These are phyloP conservation scores for Penicillium egyptiacum DNA, from an alignment of 495 filamentous ascomycete genomes.

Conservation along the genomic window DNA sequence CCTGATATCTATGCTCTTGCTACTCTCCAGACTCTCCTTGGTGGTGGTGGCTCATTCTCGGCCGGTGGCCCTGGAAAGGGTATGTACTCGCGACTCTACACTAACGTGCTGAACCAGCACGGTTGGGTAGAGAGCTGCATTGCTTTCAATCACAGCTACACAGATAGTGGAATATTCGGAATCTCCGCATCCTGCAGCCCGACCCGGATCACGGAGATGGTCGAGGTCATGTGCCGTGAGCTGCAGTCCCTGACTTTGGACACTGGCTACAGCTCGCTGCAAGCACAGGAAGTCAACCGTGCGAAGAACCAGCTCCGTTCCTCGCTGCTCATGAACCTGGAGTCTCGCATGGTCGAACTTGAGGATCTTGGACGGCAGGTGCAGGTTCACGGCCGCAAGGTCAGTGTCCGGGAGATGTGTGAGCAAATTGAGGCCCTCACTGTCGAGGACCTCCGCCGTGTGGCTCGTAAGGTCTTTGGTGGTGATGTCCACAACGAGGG, in stretches of 20 bases:
- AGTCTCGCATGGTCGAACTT: conserved; percentile 96
- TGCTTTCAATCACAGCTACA: conserved; percentile 96
- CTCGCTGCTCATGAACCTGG: conserved; percentile 94
- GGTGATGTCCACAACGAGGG: conserved; percentile 76
- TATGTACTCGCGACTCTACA: conserved; percentile 97
- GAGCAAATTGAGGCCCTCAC: conserved; percentile 77
- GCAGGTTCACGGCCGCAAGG: conserved; percentile 89
- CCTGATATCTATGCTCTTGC: conserved; percentile 95
- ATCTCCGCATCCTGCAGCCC: conserved; percentile 86
- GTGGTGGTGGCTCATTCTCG: conserved; percentile 95
- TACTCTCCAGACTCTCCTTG: conserved; percentile 93
- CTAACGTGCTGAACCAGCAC: conserved; percentile 95
- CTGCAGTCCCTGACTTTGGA: conserved; percentile 74
- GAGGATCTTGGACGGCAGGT: conserved; percentile 96
- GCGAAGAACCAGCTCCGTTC: conserved; percentile 97
- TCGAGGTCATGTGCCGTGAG: conserved; percentile 92
- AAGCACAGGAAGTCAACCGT: conserved; percentile 78
- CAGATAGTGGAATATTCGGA: conserved; percentile 91
- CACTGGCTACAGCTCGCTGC: conserved; percentile 65
- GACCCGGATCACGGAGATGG: conserved; percentile 69
- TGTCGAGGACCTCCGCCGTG: conserved; percentile 76
- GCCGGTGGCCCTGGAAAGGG: conserved; percentile 97
- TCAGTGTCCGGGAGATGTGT: conserved; percentile 93
- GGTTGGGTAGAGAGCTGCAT: conserved; percentile 95
- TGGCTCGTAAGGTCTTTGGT: conserved; percentile 77